These are phyloP conservation scores for Saccharomycopsis lassenensis DNA, from an alignment of 805 yeast species.

Conservation along the genomic window DNA sequence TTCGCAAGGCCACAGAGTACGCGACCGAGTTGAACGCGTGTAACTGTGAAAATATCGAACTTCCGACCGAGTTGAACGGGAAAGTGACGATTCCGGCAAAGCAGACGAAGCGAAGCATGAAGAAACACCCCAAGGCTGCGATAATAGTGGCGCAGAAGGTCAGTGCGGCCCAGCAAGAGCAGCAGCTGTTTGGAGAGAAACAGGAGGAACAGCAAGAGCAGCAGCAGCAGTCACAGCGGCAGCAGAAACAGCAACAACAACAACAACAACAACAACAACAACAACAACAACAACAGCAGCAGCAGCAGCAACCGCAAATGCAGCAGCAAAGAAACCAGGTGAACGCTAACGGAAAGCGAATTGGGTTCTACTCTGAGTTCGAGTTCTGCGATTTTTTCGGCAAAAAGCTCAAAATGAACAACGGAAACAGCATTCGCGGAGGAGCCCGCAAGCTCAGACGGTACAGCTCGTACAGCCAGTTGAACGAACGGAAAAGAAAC, in stretches of 20 bases:
- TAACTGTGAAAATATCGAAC: slow-evolving; percentile 49
- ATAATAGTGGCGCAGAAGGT: slow-evolving; percentile 13
- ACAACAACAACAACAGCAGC: neutral
- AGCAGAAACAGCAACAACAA: neutral
- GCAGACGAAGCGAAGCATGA: slow-evolving; percentile 13
- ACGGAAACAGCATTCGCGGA: too few species aligned
- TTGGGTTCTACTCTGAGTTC: slow-evolving; percentile 12
- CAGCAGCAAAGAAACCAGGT: neutral
- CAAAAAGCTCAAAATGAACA: neutral
- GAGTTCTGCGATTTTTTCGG: neutral
- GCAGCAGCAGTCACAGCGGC: neutral
- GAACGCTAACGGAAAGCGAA: neutral
- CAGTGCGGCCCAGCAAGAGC: neutral
- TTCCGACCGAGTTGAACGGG: slow-evolving; percentile 32
- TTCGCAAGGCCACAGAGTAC: slow-evolving; percentile 55
- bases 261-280: neutral
- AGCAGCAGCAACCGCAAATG: neutral
- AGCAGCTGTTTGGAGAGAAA: neutral
- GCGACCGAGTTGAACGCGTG: slow-evolving; percentile 60
- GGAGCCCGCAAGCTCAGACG: slow-evolving; percentile 2
- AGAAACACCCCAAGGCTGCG: slow-evolving; percentile 16
- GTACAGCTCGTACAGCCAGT: slow-evolving; percentile 8
- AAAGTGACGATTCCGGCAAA: slow-evolving; percentile 10
- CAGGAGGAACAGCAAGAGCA: too few species aligned
- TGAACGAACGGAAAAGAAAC: neutral